These are phyloP conservation scores for Fusarium gaditjirri DNA, from an alignment of 2,329 filamentous ascomycete genomes.

Conservation along the genomic window DNA sequence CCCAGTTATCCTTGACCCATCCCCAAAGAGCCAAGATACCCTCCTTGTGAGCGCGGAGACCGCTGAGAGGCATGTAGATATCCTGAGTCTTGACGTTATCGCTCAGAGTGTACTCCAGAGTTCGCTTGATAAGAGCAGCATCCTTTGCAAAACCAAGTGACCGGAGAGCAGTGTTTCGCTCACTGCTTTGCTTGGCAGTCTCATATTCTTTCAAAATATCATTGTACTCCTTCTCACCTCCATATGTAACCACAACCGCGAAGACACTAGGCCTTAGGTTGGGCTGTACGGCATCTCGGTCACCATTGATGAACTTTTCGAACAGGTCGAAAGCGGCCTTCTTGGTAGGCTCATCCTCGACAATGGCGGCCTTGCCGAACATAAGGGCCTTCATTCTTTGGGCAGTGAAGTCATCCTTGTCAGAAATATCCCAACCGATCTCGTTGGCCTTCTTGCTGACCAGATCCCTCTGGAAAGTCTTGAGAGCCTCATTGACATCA, in stretches of 20 bases:
- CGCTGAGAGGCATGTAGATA: conserved; percentile 87
- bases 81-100: conserved; percentile 93
- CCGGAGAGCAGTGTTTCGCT: conserved; percentile 91
- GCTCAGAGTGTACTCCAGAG: conserved; percentile 78
- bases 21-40: conserved; percentile 84
- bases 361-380: conserved; percentile 84
- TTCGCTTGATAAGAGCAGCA: conserved; percentile 82
- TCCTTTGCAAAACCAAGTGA: conserved; percentile 81
- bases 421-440: conserved; percentile 87
- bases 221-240: conserved; percentile 68
- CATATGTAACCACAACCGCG: conserved; percentile 83
- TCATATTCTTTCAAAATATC: conserved; percentile 45
- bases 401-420: conserved; percentile 85
- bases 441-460: conserved; percentile 84
- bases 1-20: conserved; percentile 92
- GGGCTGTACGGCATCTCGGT: conserved; percentile 85
- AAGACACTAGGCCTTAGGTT: conserved; percentile 92
- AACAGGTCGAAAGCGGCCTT: conserved; percentile 91
- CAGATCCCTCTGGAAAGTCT: conserved; percentile 83
- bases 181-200: conserved; percentile 74
- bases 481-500: conserved; percentile 77
- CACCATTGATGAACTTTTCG: conserved; percentile 81
- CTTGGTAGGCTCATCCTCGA: conserved; percentile 82
- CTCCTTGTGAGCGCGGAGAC: conserved; percentile 78
- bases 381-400: conserved; percentile 95